Conservation (phyloP, 495 filamentous ascomycete genomes). For the Gamarada debralockiae region DNA sequence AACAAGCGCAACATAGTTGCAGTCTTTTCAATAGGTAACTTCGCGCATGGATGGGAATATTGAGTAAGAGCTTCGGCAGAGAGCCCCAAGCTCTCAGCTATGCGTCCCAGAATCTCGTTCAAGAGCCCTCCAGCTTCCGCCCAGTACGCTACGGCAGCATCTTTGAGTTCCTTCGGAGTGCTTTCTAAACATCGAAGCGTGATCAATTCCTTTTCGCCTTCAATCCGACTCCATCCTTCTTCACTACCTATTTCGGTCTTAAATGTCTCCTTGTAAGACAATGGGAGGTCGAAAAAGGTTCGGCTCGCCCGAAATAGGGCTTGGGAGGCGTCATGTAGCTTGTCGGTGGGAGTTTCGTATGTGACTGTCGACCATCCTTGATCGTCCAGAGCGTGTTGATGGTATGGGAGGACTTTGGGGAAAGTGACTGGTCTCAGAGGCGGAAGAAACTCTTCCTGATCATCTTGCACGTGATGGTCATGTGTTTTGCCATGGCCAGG, state of each 20-base stretch:
- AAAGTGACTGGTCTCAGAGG: constrained; percentile 6
- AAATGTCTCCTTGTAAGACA: constrained; percentile 9
- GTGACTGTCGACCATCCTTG: constrained; percentile 11
- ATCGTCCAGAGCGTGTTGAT: constrained; percentile 1
- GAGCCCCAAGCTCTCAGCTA: constrained; percentile 10
- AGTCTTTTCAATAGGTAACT: constrained; percentile 1
- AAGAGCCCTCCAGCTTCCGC: constrained; percentile 4
- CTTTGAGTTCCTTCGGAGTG: constrained; percentile 7
- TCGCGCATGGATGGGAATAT: constrained; percentile 9
- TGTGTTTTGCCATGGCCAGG: too few relatives aligned
- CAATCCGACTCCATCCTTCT: constrained; percentile 15
- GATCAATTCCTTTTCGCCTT: constrained; percentile 20
- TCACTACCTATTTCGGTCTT: constrained; percentile 12
- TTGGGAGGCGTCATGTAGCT: constrained; percentile 1
- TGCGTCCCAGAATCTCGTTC: constrained; percentile 1
- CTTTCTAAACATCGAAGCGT: constrained; percentile 11
- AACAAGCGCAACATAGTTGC: constrained; percentile 16
- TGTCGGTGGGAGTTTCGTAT: not conserved
- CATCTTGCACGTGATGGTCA: too few relatives aligned
- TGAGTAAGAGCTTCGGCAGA: constrained; percentile 4
- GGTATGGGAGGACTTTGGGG: not conserved
- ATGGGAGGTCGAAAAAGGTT: constrained; percentile 13
- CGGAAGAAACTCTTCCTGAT: not conserved
- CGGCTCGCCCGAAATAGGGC: constrained; percentile 12
- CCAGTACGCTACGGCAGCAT: constrained; percentile 8